Base-by-base conservation (phyloP, 2,329 filamentous ascomycete species). In the Ophiostoma himal-ulmi region DNA sequence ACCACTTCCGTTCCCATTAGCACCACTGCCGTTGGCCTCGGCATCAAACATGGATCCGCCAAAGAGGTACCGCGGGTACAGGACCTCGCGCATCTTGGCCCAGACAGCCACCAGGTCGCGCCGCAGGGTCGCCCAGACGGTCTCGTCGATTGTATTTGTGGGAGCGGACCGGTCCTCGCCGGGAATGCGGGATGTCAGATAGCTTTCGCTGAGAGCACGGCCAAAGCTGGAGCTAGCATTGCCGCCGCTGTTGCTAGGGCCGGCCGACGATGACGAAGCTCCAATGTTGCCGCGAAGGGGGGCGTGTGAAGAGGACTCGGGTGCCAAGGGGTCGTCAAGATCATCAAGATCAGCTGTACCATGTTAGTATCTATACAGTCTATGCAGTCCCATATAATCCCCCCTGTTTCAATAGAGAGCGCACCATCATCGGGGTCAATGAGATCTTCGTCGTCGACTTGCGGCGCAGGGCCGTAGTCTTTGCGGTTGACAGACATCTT, bases 11-110 rank as follows among this genome's bases (percentile, higher is more conserved):
- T 30, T 52, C n/a, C 48, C 65, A 13, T 37, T 60, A 41, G 26
- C 67, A 10, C 66, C 48, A n/a, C 26, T n/a, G 17, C 68, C 69
- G 13, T 83, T 83, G 48, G 81, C 81, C 5, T 83, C 80, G 60
- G 79, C 80, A 72, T 88, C 86, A 70, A 88, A 84, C 86, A 89
- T 88, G 71, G 85, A 87, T 39, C 88, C 88, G 48, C 86, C 87
- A 34, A 99, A 89, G 67, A 99, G 85, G 82, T 98, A 98, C 77
- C 94, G 94, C 22, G 95, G 95, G 81, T 93, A 99, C 72, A 99
- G 87, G 54, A 99, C 95, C 83, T 97, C 94, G 79, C 92, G 90
- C 89, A 99, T 93, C 85, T 99, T 99, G 81, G 92, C 91, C 94
- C 95, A 98, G 48, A 98, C 93, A 36, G 93, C 95, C 8, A 94